These are phyloP conservation scores for Kwoniella sp. DNA, from an alignment of 768 basidiomycete species.

Conservation along the genomic window DNA sequence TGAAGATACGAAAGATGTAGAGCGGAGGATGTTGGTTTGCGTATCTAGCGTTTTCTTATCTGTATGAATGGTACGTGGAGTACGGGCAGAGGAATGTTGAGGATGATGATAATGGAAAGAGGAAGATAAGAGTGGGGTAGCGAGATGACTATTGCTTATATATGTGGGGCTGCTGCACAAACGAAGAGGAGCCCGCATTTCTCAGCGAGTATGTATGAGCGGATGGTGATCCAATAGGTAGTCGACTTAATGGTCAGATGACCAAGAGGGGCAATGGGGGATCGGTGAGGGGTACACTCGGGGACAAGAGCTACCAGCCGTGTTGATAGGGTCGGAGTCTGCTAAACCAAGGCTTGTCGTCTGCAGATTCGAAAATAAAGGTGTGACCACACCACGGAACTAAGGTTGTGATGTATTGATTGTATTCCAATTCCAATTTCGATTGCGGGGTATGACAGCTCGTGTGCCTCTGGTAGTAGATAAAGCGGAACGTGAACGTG, in stretches of 20 bases:
- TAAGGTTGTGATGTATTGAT: neutral
- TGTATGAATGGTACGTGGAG: neutral
- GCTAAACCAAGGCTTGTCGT: no score
- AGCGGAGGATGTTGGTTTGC: neutral
- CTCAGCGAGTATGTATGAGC: no score
- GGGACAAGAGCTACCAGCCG: neutral
- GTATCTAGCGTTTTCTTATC: neutral
- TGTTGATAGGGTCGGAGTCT: neutral
- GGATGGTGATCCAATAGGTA: no score
- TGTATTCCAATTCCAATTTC: neutral
- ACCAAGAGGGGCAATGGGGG: neutral
- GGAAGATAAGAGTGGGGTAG: neutral
- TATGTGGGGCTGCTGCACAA: neutral
- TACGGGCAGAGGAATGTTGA: neutral
- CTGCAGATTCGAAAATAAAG: conserved; percentile 3
- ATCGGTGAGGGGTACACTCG: neutral
- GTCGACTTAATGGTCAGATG: neutral
- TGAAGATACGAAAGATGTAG: neutral
- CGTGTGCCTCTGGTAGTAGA: neutral
- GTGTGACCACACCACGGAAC: neutral
- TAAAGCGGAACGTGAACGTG: no score
- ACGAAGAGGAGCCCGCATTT: no score
- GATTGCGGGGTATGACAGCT: neutral
- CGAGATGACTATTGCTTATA: neutral
- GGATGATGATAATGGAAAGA: neutral